Evolutionary conservation across 2,329 filamentous ascomycete genomes (phyloP).

Genomic region (Ophiocordyceps sinensis): DNA sequence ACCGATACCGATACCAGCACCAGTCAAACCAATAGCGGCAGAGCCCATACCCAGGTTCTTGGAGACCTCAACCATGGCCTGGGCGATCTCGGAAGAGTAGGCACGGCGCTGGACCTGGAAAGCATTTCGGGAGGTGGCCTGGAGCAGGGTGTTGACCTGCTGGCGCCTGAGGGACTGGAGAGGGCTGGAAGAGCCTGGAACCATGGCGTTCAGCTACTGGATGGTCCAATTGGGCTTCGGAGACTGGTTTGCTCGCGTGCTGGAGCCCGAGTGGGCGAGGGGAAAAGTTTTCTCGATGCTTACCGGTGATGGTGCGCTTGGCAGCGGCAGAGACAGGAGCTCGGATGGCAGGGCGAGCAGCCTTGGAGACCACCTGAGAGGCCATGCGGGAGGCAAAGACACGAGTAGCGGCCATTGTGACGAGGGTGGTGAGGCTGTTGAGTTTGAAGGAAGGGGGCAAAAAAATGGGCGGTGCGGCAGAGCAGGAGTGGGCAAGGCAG

Average conservation of each 20-base stretch:
- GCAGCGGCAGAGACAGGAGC: slow-evolving; percentile 47
- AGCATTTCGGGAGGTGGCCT: slow-evolving; percentile 50
- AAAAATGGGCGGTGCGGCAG: slow-evolving; percentile 8
- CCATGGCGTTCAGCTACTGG: slow-evolving; percentile 17
- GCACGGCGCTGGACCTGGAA: slow-evolving; percentile 53
- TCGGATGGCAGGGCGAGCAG: slow-evolving; percentile 61
- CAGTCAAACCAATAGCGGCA: slow-evolving; percentile 82
- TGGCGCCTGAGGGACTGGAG: slow-evolving; percentile 66
- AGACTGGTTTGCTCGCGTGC: slow-evolving; percentile 9
- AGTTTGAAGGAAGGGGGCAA: slow-evolving; percentile 9
- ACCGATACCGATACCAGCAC: slow-evolving; percentile 91
- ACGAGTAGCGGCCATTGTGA: slow-evolving; percentile 71
- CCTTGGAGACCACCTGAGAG: slow-evolving; percentile 63
- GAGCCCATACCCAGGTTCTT: slow-evolving; percentile 83
- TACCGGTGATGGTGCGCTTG: slow-evolving; percentile 67
- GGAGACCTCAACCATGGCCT: slow-evolving; percentile 79
- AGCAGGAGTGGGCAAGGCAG: slow-evolving; percentile 7
- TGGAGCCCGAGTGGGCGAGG: slow-evolving; percentile 2
- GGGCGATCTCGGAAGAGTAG: slow-evolving; percentile 80
- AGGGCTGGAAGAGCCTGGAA: slow-evolving; percentile 41
- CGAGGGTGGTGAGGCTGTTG: slow-evolving; percentile 26
- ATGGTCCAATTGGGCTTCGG: slow-evolving; percentile 16
- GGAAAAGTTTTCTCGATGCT: slow-evolving; percentile 23
- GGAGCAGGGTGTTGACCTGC: slow-evolving; percentile 51
- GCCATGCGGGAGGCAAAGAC: slow-evolving; percentile 66